Evolutionary conservation across 169 alveolate genomes (phyloP).

Genomic region (Cryptosporidium sp.): DNA sequence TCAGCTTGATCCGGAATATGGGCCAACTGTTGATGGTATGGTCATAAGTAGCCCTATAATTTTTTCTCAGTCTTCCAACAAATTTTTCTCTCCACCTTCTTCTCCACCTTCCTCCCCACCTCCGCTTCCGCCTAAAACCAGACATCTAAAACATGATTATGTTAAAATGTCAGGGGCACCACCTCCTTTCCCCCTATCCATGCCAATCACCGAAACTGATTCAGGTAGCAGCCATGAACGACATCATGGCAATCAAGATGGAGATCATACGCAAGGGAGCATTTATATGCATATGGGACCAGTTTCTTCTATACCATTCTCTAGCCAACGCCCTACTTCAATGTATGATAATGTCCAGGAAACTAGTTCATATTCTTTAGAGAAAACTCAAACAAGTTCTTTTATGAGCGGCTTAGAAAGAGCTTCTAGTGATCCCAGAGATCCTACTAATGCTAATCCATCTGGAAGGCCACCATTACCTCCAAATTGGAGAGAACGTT

Average conservation of each 20-base stretch:
- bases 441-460: no score
- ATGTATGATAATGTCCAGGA: neutral
- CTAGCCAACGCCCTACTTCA: neutral
- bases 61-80: no score
- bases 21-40: neutral
- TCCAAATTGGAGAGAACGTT: neutral
- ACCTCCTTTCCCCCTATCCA: neutral
- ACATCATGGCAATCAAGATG: neutral
- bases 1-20: neutral
- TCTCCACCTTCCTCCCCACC: neutral
- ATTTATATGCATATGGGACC: no score
- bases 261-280: no score
- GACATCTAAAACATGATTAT: no score
- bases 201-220: neutral
- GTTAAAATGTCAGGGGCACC: no score
- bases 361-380: no score
- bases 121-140: neutral
- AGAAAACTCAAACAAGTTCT: no score
- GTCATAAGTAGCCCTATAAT: no score
- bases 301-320: no score
- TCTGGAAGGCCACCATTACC: neutral
- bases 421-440: no score
- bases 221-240: neutral
- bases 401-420: no score
- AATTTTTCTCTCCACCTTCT: neutral